Conservation (phyloP, 1,284 basidiomycete genomes). For the Athelia psychrophila region DNA sequence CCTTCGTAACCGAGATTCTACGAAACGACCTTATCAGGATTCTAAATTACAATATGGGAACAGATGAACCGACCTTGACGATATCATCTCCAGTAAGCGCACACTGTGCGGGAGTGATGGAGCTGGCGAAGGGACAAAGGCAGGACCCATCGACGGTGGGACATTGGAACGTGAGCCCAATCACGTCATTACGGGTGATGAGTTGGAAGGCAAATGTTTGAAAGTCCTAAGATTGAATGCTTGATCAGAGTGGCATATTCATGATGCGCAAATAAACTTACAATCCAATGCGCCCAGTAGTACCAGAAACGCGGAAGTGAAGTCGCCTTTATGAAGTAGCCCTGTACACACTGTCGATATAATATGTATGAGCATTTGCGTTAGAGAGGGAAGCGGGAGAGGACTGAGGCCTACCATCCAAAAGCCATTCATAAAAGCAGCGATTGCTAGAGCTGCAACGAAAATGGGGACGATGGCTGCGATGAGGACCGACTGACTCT, state of each 20-base stretch:
- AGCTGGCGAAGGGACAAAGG: conserved; percentile 26
- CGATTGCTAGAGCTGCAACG: conserved; percentile 56
- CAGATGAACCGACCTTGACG: conserved; percentile 15
- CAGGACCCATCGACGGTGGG: conserved; percentile 13
- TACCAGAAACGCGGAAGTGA: conserved; percentile 60
- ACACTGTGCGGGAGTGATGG: conserved; percentile 21
- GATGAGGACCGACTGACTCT: conserved; percentile 52
- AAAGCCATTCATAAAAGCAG: conserved; percentile 57
- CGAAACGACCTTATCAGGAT: not conserved
- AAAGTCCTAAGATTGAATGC: conserved; percentile 51
- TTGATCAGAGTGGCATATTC: not conserved
- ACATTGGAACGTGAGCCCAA: conserved; percentile 46
- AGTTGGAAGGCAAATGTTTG: conserved; percentile 43
- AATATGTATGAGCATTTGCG: too few relatives aligned
- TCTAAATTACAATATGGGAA: not conserved
- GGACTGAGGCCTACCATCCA: conserved; percentile 46
- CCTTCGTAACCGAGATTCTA: not conserved
- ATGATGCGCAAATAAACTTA: not conserved
- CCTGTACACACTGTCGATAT: conserved; percentile 29
- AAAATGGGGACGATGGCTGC: conserved; percentile 56
- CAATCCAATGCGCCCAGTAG: conserved; percentile 28
- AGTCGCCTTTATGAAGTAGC: conserved; percentile 44
- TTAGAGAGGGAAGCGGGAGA: not conserved
- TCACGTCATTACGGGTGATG: conserved; percentile 46
- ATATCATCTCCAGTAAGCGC: conserved; percentile 29